Base-by-base conservation (phyloP, 2,329 filamentous ascomycete species). In the Aspergillus sclerotialis region DNA sequence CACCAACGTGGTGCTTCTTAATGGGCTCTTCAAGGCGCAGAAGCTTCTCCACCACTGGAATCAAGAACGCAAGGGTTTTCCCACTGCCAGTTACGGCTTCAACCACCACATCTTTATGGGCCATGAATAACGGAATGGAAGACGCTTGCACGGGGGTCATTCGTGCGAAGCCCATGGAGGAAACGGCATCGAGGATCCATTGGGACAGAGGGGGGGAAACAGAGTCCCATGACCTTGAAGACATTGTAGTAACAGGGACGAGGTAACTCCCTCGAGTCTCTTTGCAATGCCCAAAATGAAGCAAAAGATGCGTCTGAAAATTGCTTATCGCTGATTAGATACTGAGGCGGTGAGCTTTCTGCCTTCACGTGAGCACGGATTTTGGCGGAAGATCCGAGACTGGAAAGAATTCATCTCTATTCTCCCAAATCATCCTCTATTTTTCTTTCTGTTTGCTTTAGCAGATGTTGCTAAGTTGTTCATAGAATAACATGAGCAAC, bases 61-160 rank as follows among this genome's bases (percentile, higher is more conserved):
- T 80, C 21, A 93, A 66, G 52, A 90, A 98, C 1, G 86, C 76
- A 18, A 94, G 69, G 0, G 88, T 94, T 65, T 95, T 94, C 40
- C 88, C 88, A 59, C 84, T 92, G 9, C 89, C 88, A 2, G 88
- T 94, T 4, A 94, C 88, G 19, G 87, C 87, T 68, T 94, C 87
- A 5, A 94, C 88, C 1, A 94, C 88, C 4, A 94, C 85, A 61
- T 94, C 88, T 54, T 93, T 94, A 58, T 94, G 84, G 33, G 79
- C 81, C 64, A 89, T 80, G 56, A 94, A 92, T 33, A 94, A 75
- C 9, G 88, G 87, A 46, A 95, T 83, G 4, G 86, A 83, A 39
- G 87, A 90, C 28, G 89, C 86, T 65, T 96, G 90, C n/a, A 95
- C 89, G 1, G 90, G 90, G 3, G 89, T 95, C 73, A 92, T 89